phyloP scores from a whole-genome alignment of 257 asterid species.

The Solanum peruvianum region DNA sequence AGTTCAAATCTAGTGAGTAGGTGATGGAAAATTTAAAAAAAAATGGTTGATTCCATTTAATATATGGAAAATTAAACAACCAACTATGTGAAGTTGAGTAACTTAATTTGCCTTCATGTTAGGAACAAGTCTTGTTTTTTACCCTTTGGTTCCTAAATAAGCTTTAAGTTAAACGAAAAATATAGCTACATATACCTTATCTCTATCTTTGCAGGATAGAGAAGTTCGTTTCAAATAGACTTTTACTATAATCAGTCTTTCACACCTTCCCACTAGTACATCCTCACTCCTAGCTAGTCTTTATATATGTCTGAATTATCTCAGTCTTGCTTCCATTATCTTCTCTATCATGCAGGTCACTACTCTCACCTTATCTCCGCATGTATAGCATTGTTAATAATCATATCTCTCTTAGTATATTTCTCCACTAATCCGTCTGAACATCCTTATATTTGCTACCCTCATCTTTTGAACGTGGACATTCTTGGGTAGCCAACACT shows the following conservation, averaged over 20 bases:
- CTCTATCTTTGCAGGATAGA: accelerated
- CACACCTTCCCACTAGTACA: neutral
- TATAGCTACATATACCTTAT: neutral
- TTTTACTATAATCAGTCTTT: neutral
- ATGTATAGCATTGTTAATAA: no score
- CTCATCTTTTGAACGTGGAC: neutral
- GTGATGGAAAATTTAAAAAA: neutral
- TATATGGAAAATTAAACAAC: no score
- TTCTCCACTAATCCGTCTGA: no score
- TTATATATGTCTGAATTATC: neutral
- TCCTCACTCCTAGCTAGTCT: neutral
- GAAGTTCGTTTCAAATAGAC: neutral
- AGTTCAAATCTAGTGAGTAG: neutral
- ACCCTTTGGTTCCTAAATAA: neutral
- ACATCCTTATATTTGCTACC: no score
- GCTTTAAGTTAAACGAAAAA: neutral
- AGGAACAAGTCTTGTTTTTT: neutral
- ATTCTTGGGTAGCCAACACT: neutral
- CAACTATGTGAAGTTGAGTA: neutral
- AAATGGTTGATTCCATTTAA: neutral
- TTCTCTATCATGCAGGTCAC: accelerated
- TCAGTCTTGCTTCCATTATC: neutral
- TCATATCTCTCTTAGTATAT: neutral
- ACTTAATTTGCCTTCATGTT: neutral
- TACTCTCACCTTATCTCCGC: neutral